A percentile compares a stretch with the other conserved stretches of the same genome.
Evolutionary conservation across 371 early-diverging fungal genomes (phyloP).

Genomic region (Syncephalastrum monosporum): DNA sequence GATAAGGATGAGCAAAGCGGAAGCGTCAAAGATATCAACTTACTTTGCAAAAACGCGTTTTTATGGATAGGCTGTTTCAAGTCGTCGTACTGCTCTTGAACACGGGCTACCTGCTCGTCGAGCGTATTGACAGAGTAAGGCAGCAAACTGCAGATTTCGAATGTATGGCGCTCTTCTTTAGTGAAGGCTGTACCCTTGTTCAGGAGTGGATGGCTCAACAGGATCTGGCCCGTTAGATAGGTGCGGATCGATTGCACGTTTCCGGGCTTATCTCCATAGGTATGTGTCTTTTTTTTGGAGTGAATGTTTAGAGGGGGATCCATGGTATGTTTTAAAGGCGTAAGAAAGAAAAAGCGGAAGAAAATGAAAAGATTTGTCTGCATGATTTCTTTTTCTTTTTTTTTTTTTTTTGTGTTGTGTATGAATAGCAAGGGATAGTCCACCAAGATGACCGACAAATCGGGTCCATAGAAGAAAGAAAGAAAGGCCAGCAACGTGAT

Average conservation of each 20-base stretch:
- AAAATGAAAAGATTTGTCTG: not conserved
- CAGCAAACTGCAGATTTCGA: constrained; percentile 18
- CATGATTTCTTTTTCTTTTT: too few species aligned
- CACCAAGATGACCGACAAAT: too few species aligned
- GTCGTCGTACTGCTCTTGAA: constrained; percentile 12
- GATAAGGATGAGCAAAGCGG: not conserved
- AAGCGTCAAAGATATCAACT: not conserved
- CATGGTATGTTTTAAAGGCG: not conserved
- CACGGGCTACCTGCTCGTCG: constrained; percentile 17
- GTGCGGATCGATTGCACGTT: constrained; percentile 2
- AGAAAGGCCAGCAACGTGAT: too few species aligned
- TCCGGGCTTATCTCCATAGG: constrained; percentile 17
- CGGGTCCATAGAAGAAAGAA: too few species aligned
- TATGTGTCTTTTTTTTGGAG: constrained; percentile 5
- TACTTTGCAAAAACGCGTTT: constrained; percentile 19
- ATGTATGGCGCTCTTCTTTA: constrained; percentile 25
- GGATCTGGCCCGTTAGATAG: constrained; percentile 5
- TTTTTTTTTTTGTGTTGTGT: too few species aligned
- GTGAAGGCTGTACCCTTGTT: constrained; percentile 31
- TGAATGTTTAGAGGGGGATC: not conserved
- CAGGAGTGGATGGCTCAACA: constrained; percentile 12
- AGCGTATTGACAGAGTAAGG: constrained; percentile 20
- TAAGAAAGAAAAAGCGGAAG: constrained; percentile 1
- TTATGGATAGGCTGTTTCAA: constrained; percentile 14
- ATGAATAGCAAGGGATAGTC: too few species aligned